Percentiles rank a stretch among this genome's conserved stretches.
Conservation (phyloP, 176 grass and related monocot species). For the Carex littledalei region DNA sequence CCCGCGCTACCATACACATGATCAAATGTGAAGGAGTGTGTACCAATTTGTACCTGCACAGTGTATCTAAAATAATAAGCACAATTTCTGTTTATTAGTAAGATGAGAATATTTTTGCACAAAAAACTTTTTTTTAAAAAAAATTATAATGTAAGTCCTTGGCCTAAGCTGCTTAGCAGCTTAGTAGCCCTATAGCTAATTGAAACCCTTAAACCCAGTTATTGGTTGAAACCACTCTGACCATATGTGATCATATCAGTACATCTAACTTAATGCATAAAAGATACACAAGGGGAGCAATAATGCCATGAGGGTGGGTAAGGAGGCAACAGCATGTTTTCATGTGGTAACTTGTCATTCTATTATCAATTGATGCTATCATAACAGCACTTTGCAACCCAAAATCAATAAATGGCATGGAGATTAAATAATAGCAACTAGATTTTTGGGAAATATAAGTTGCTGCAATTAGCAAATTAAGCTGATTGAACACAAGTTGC, state of each 20-base stretch:
- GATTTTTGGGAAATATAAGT: neutral
- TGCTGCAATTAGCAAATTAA: neutral
- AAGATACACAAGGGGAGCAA: neutral
- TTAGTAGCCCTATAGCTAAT: neutral
- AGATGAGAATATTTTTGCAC: neutral
- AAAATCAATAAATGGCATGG: neutral
- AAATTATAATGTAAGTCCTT: neutral
- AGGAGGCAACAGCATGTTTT: slow-evolving; percentile 1
- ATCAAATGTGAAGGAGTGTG: slow-evolving; percentile 96
- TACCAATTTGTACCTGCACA: slow-evolving; percentile 89
- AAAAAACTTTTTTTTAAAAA: neutral
- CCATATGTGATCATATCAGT: slow-evolving; percentile 5
- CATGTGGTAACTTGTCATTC: slow-evolving; percentile 10
- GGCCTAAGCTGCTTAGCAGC: neutral
- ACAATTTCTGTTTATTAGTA: neutral
- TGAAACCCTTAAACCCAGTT: neutral
- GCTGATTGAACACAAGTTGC: neutral
- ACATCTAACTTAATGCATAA: neutral
- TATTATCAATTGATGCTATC: neutral
- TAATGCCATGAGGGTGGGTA: neutral
- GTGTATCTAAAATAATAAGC: neutral
- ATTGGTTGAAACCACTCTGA: neutral
- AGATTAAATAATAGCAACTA: neutral
- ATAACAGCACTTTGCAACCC: neutral
- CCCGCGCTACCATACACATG: slow-evolving; percentile 76